Evolutionary conservation across 805 yeast genomes (phyloP), one percentile per base, ranked within the genome.

Genomic region (Candida jianshihensis): DNA sequence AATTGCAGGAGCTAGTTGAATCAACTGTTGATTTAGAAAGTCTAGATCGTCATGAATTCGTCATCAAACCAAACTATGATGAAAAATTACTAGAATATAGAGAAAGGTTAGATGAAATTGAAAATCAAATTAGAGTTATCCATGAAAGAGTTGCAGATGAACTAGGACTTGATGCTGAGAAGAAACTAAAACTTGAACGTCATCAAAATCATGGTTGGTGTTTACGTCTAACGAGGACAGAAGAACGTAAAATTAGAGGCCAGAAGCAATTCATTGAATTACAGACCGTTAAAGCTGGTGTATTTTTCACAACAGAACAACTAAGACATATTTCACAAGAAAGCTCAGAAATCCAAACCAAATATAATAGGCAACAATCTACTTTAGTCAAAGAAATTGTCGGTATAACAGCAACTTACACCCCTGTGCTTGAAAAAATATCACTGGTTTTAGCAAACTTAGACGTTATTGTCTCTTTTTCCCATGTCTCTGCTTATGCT

Each of bases 181-280:
- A 88, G 63, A 88, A 88, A 57, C 69, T 92, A 45, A 92, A 92
- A 57, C 62, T 92, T 33, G 98, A 92, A 56, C 76, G 82, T 37
- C 96, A 90, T 54, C 83, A 73, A 43, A 75, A 73, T 19, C 94
- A 86, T 57, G 97, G 97, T 16, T 89, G 96, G 95, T 87, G 96
- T 57, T 75, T 90, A 70, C 70, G 97, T 48, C 73, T 92, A 17
- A 92, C 98, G 1, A 74, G 98, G 57, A 80, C 76, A 38, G 97
- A 92, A 52, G 89, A 96, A 3, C 68, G 81, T 10, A 80, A 83
- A 16, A 66, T 92, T 40, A 74, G 97, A 48, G 73, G 72, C 11
- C 62, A 66, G 33, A 57, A 63, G 1, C 53, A 73, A 27, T 89
- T 80, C 54, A 71, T 71, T 35, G 97, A 92, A 57, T 65, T 90